Conservation (phyloP, 2,329 filamentous ascomycete genomes). For the Botrytis squamosa region DNA sequence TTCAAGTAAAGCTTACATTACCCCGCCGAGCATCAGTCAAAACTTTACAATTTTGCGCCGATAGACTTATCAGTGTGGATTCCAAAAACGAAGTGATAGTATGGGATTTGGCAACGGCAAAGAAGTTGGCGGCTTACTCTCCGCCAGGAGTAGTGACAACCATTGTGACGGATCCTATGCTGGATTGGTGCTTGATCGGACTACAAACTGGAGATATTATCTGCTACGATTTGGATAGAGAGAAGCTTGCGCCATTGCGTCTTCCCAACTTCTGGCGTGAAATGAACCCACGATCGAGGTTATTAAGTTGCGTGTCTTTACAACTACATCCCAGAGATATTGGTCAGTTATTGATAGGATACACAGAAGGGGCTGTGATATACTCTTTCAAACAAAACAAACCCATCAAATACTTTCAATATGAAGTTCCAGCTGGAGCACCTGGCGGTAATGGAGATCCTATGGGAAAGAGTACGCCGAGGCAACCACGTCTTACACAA, state of each 20-base stretch:
- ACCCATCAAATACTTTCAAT: constrained; percentile 76
- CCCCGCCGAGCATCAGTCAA: constrained; percentile 72
- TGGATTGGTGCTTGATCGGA: constrained; percentile 91
- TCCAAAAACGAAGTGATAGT: constrained; percentile 80
- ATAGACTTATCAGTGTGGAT: constrained; percentile 82
- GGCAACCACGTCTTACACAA: constrained; percentile 74
- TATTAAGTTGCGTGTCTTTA: constrained; percentile 69
- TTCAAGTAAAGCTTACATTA: constrained; percentile 72
- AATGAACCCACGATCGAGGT: constrained; percentile 63
- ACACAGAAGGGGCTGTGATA: constrained; percentile 79
- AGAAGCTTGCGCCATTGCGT: constrained; percentile 71
- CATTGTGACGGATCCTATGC: constrained; percentile 78
- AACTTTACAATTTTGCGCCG: constrained; percentile 78
- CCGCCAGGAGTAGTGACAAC: constrained; percentile 74
- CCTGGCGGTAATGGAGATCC: constrained; percentile 70
- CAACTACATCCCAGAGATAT: constrained; percentile 89
- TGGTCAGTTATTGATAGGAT: constrained; percentile 87
- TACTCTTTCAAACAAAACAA: constrained; percentile 95
- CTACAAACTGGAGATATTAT: constrained; percentile 79
- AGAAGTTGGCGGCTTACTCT: constrained; percentile 65
- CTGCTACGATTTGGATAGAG: constrained; percentile 89
- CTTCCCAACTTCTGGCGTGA: constrained; percentile 86
- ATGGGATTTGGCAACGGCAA: constrained; percentile 74
- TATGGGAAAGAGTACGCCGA: constrained; percentile 56
- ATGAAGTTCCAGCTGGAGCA: constrained; percentile 76